Base-by-base conservation (phyloP, 306 rosid species). In the Cyamopsis tetragonoloba region DNA sequence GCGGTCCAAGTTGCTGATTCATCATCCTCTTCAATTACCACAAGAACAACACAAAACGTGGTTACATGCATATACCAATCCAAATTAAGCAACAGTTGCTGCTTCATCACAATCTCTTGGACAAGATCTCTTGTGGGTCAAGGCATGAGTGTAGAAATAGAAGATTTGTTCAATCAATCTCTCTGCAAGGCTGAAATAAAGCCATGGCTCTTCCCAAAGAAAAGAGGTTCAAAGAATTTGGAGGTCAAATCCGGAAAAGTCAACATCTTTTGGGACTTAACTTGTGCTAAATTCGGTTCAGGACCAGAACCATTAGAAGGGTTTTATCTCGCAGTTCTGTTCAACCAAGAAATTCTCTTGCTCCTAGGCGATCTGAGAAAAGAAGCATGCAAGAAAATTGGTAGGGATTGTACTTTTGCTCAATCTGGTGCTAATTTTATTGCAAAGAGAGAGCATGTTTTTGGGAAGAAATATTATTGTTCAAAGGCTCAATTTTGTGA, bases 151-250 rank as follows among this genome's bases (percentile, higher is more conserved):
- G 85, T 92, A 26, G 92, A 82, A 47, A 80, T 92, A 7, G 91
- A 86, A 48, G 91, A 86, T 18, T 60, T 83, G 9, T 37, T 77
- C 37, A 83, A 79, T 22, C 86, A 81, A 22, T 84, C 86, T 71
- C 86, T 83, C 44, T 80, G 90, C 51, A 92, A 87, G 75, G 77
- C 85, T 20, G 98, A 92, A 26, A 82, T 92, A 57, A 92, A 92
- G 86, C 96, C 98, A 34, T 89, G 95, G 98, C 27, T 92, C 9
- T 92, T 92, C 83, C 85, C 88, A 5, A 92, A 79, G 81, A 77
- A 87, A 72, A 92, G 82, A 82, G 96, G 96, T 48, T 92, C 78
- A 7, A 92, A 73, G 80, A 92, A 66, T 74, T 58, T 85, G 43
- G 98, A 89, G 57, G 77, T 82, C 34, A 79, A 86, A 43, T 83